Conservation (phyloP, 2,329 filamentous ascomycete species). For the Sclerotiophoma versabilis region DNA sequence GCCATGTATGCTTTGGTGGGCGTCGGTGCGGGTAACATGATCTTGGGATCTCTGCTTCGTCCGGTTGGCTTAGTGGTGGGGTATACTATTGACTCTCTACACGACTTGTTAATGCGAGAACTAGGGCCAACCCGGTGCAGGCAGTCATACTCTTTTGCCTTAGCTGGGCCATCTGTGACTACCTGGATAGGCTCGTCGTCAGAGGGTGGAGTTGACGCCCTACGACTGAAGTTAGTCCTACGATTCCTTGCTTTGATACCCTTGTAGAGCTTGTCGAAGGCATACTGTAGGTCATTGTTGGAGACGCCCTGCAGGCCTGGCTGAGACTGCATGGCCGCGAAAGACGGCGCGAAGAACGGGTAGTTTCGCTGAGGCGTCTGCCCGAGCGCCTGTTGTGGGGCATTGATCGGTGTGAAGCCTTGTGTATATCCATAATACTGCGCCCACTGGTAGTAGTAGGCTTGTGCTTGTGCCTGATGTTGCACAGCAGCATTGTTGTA, state of each 20-base stretch:
- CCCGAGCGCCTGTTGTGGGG: constrained; percentile 16
- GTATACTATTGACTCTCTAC: constrained; percentile 17
- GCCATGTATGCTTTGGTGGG: constrained; percentile 68
- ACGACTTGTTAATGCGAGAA: constrained; percentile 32
- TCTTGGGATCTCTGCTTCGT: constrained; percentile 35
- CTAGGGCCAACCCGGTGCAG: constrained; percentile 16
- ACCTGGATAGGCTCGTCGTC: constrained; percentile 4
- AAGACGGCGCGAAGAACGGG: constrained; percentile 22
- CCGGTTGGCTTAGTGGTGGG: constrained; percentile 13
- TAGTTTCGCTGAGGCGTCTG: constrained; percentile 20
- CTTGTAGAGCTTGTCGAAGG: constrained; percentile 24
- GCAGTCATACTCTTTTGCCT: constrained; percentile 28
- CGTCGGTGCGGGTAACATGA: constrained; percentile 60
- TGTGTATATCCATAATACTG: constrained; percentile 19
- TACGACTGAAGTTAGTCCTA: constrained; percentile 24
- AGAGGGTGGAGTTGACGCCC: constrained; percentile 23
- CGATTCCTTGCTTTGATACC: constrained; percentile 18
- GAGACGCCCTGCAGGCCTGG: constrained; percentile 17
- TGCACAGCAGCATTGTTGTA: constrained; percentile 21
- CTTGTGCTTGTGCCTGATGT: constrained; percentile 26
- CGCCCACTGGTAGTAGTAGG: constrained; percentile 32
- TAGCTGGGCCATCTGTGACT: constrained; percentile 14
- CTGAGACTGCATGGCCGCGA: constrained; percentile 22
- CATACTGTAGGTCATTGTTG: constrained; percentile 31
- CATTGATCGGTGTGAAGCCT: constrained; percentile 16